phyloP scores from a whole-genome alignment of 441 rosid species.

The Adansonia grandidieri region DNA sequence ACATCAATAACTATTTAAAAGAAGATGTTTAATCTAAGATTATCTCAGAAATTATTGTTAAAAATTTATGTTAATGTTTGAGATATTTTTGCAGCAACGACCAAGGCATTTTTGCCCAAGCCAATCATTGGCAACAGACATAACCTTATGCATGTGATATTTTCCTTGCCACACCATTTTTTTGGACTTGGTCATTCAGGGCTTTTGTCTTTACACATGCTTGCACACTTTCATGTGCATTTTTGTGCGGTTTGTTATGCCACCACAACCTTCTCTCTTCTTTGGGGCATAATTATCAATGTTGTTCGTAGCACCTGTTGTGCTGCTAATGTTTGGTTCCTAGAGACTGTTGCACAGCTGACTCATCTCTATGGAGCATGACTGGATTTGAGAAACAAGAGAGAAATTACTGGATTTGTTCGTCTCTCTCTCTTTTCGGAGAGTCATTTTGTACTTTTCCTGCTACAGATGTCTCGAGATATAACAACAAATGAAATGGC shows the following conservation, averaged over 20 bases:
- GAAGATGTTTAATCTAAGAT: too few species aligned
- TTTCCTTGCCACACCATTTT: not conserved
- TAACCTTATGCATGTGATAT: not conserved
- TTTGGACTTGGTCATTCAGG: not conserved
- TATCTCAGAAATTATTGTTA: too few species aligned
- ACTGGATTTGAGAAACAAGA: not conserved
- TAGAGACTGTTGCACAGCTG: not conserved
- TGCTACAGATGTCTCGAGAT: constrained; percentile 80
- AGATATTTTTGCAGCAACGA: not conserved
- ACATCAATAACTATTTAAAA: too few species aligned
- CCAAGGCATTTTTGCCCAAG: not conserved
- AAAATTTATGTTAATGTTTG: too few species aligned
- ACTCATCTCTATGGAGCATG: not conserved
- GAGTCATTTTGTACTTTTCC: not conserved
- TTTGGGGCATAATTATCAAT: too few species aligned
- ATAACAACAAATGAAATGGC: constrained; percentile 98
- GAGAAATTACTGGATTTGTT: not conserved
- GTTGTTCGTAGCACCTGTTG: not conserved
- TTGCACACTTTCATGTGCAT: too few species aligned
- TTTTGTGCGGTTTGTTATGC: too few species aligned
- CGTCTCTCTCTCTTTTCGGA: not conserved
- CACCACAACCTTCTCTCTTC: too few species aligned
- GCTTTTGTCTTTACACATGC: too few species aligned
- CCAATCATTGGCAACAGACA: not conserved
- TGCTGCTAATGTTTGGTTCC: not conserved